Percentiles rank a stretch among this genome's conserved stretches.
These are phyloP conservation scores for Candida argentea DNA, from an alignment of 805 yeast genomes.

Conservation along the genomic window DNA sequence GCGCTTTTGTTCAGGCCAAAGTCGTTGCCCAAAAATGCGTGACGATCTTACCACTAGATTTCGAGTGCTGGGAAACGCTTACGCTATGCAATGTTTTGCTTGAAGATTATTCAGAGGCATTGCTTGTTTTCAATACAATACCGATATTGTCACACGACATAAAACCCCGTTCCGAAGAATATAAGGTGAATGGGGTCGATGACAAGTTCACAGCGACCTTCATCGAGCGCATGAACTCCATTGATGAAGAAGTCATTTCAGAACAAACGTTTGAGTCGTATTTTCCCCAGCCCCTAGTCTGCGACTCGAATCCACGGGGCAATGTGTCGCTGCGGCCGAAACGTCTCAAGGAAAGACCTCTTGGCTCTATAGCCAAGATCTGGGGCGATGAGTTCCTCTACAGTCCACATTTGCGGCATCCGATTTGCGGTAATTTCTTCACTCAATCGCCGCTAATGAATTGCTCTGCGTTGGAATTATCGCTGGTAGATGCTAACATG, in stretches of 20 bases:
- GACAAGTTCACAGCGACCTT: slow-evolving; percentile 17
- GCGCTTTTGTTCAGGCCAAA: slow-evolving; percentile 45
- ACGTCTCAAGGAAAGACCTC: slow-evolving; percentile 6
- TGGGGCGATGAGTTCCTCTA: slow-evolving; percentile 24
- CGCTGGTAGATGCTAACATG: slow-evolving; percentile 24
- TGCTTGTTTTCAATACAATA: slow-evolving; percentile 60
- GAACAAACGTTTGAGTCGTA: slow-evolving; percentile 17
- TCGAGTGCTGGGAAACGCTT: slow-evolving; percentile 59
- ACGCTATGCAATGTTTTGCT: slow-evolving; percentile 49
- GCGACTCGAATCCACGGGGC: slow-evolving; percentile 1
- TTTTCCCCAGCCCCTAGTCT: slow-evolving; percentile 18
- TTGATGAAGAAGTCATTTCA: slow-evolving; percentile 15
- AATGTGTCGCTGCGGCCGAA: slow-evolving; percentile 1
- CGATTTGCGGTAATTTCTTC: slow-evolving; percentile 24
- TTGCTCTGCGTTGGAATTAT: slow-evolving; percentile 21
- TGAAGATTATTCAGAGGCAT: slow-evolving; percentile 48
- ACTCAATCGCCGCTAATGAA: slow-evolving; percentile 26
- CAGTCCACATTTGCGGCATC: slow-evolving; percentile 23
- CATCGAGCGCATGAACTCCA: slow-evolving; percentile 8
- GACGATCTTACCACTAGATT: slow-evolving; percentile 65
- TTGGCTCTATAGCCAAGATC: slow-evolving; percentile 22
- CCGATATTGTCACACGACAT: slow-evolving; percentile 37
- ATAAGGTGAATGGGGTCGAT: slow-evolving; percentile 12
- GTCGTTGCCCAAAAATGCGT: slow-evolving; percentile 51
- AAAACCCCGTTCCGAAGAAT: slow-evolving; percentile 7